A percentile compares a stretch with the other conserved stretches of the same genome.
These are phyloP conservation scores for Acrasis kona DNA, from an alignment of 78 protist species.

Conservation along the genomic window DNA sequence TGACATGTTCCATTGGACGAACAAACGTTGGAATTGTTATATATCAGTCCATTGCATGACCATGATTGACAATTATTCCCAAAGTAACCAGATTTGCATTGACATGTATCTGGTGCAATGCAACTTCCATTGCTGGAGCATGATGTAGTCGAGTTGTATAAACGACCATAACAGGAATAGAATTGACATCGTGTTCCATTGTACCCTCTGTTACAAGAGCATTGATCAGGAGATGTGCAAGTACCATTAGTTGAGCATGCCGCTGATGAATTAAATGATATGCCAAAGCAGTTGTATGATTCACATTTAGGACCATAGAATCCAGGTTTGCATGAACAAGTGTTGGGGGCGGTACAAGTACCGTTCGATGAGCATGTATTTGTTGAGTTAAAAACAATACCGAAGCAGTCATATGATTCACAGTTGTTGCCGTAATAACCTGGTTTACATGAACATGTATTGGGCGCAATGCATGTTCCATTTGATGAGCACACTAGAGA, in stretches of 20 bases:
- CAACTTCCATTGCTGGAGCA: no score
- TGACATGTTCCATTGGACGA: not conserved
- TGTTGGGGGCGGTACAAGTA: not conserved
- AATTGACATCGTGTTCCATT: no score
- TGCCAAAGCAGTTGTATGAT: not conserved
- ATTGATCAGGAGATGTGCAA: not conserved
- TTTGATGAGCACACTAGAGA: not conserved
- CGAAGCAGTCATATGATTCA: not conserved
- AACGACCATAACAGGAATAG: no score
- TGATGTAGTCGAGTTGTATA: no score
- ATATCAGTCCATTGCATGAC: not conserved
- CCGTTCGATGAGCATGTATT: not conserved
- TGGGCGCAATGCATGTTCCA: not conserved
- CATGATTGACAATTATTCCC: not conserved
- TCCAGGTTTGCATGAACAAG: not conserved
- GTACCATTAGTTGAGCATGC: not conserved
- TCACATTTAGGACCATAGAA: not conserved
- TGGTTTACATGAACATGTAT: conserved; percentile 1
- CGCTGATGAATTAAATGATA: no score
- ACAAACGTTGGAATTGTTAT: not conserved
- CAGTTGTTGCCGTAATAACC: not conserved
- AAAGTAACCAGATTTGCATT: no score
- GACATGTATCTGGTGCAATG: no score
- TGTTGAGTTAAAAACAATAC: not conserved
- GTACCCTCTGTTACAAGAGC: not conserved